Evolutionary conservation across 2,329 filamentous ascomycete species (phyloP).

Genomic region (Penicillium paneum): DNA sequence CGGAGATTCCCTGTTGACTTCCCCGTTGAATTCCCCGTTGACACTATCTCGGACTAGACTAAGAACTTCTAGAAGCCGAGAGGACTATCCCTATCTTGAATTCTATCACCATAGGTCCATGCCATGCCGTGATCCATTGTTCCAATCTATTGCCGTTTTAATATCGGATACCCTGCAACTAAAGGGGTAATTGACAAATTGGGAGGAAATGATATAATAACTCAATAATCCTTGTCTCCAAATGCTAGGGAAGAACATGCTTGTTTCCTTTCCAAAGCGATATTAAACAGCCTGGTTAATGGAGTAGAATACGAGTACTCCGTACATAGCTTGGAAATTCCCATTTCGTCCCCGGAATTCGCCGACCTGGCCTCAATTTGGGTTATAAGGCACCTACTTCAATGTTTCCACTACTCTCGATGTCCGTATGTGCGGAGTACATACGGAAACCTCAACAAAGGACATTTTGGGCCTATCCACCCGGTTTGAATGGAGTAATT

Average conservation of each 20-base stretch:
- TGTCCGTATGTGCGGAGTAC: background rate
- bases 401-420: too few relatives aligned
- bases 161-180: background rate
- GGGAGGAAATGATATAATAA: background rate
- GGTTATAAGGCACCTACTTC: too few relatives aligned
- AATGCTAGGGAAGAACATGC: background rate
- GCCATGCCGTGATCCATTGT: background rate
- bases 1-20: background rate
- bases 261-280: background rate
- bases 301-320: too few relatives aligned
- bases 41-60: background rate
- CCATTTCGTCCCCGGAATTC: background rate
- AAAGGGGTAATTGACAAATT: background rate
- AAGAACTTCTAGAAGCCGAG: background rate
- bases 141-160: background rate
- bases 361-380: background rate
- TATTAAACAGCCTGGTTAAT: background rate
- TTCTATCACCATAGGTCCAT: background rate
- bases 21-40: background rate
- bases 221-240: background rate
- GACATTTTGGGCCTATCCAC: background rate
- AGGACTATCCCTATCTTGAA: conserved; percentile 2
- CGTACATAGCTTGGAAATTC: too few relatives aligned
- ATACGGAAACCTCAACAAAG: background rate
- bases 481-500: background rate